These are phyloP conservation scores for Chalciporus sphaerocephalus DNA, from an alignment of 768 basidiomycete species.

Conservation along the genomic window DNA sequence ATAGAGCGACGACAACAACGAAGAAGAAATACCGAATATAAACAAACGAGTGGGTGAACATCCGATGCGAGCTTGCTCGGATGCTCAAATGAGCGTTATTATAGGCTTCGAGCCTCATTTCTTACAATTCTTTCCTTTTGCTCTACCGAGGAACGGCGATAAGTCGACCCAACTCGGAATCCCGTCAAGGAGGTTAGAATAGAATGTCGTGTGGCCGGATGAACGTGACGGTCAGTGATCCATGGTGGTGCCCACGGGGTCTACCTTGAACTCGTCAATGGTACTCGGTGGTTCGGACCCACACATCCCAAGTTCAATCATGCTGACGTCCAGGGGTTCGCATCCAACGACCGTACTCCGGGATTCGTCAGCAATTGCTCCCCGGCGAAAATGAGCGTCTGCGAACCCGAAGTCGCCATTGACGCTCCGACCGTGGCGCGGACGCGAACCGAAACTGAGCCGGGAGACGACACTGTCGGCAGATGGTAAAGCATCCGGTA, in stretches of 20 bases:
- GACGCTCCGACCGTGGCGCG: neutral
- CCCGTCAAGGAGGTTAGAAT: neutral
- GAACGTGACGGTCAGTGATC: too few species aligned
- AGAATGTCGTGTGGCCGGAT: too few species aligned
- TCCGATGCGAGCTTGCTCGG: slow-evolving; percentile 1
- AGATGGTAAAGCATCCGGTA: neutral
- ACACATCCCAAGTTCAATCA: slow-evolving; percentile 12
- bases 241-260: neutral
- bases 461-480: neutral
- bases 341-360: slow-evolving; percentile 9
- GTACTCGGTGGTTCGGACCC: slow-evolving; percentile 4
- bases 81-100: neutral
- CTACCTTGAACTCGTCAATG: slow-evolving; percentile 1
- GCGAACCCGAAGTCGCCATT: neutral
- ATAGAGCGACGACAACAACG: neutral
- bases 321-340: neutral
- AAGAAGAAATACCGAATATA: neutral
- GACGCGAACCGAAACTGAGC: slow-evolving; percentile 10
- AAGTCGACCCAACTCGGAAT: neutral
- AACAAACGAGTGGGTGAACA: slow-evolving; percentile 3
- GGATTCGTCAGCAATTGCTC: slow-evolving; percentile 5
- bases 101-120: neutral
- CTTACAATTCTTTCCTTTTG: too few species aligned
- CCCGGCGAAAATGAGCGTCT: neutral
- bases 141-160: neutral